Percentiles rank a stretch among this genome's conserved stretches.
phyloP scores from a whole-genome alignment of 805 yeast genomes.

The Metschnikowia colocasiae region DNA sequence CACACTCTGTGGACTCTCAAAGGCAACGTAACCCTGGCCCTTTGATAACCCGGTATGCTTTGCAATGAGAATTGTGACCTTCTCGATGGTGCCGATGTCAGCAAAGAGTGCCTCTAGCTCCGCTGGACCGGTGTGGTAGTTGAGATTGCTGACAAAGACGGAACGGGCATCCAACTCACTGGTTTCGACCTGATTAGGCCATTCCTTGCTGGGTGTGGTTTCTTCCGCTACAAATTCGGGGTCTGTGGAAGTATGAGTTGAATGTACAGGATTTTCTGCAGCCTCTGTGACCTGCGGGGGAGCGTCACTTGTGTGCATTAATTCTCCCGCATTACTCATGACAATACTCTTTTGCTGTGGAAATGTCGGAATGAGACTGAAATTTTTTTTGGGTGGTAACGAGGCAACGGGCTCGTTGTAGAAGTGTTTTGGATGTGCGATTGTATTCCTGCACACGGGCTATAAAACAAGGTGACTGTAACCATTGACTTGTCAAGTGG shows the following conservation, averaged over 20 bases:
- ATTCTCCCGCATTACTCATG: not conserved
- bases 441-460: not conserved
- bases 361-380: not conserved
- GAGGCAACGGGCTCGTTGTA: not conserved
- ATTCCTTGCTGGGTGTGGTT: not conserved
- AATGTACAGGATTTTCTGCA: not conserved
- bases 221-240: not conserved
- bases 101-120: constrained; percentile 47
- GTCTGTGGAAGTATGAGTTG: not conserved
- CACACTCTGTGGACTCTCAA: constrained; percentile 41
- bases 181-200: constrained; percentile 2
- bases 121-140: constrained; percentile 47
- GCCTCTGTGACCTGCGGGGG: not conserved
- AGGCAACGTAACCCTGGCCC: constrained; percentile 66
- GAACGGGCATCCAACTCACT: constrained; percentile 49
- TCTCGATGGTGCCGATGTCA: constrained; percentile 42
- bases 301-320: not conserved
- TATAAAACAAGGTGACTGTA: not conserved
- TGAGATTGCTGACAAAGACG: constrained; percentile 51
- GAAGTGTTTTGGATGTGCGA: not conserved
- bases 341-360: not conserved
- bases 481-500: not conserved
- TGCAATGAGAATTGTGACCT: constrained; percentile 51
- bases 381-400: not conserved
- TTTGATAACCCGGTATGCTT: constrained; percentile 44